A percentile compares a stretch with the other conserved stretches of the same genome.
Evolutionary conservation across 2,329 filamentous ascomycete genomes (phyloP).

Genomic region (Fusarium sp.): DNA sequence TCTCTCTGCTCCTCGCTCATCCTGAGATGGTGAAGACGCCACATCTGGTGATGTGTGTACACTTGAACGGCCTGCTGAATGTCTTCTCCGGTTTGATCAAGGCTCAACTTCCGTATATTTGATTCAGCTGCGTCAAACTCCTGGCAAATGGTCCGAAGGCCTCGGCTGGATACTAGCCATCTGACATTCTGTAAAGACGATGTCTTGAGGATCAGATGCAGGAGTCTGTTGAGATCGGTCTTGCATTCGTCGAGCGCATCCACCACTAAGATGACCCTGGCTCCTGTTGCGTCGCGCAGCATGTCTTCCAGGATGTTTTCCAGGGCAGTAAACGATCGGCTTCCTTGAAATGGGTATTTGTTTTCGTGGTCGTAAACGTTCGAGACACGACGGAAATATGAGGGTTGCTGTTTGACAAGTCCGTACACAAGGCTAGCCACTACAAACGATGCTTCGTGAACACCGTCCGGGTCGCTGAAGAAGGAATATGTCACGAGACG

Average conservation of each 20-base stretch:
- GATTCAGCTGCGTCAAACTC: background rate
- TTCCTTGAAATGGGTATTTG: background rate
- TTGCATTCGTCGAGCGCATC: background rate
- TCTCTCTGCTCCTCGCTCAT: background rate
- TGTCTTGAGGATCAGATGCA: background rate
- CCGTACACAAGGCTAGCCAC: background rate
- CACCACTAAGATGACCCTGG: background rate
- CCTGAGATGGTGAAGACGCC: accelerated
- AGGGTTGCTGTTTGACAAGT: background rate
- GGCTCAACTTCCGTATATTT: background rate
- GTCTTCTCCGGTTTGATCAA: background rate
- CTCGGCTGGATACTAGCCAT: background rate
- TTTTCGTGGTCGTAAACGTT: background rate
- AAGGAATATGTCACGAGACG: background rate
- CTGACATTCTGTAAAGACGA: background rate
- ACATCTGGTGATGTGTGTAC: background rate
- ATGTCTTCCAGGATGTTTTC: background rate
- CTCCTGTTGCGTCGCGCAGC: background rate
- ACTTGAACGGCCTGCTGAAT: background rate
- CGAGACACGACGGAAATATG: background rate
- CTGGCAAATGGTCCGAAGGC: background rate
- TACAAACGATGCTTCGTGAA: background rate
- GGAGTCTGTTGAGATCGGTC: background rate
- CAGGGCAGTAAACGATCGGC: background rate
- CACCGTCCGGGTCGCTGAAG: background rate